phyloP scores from a whole-genome alignment of 2,329 filamentous ascomycete genomes.

The Zarea fungicola region DNA sequence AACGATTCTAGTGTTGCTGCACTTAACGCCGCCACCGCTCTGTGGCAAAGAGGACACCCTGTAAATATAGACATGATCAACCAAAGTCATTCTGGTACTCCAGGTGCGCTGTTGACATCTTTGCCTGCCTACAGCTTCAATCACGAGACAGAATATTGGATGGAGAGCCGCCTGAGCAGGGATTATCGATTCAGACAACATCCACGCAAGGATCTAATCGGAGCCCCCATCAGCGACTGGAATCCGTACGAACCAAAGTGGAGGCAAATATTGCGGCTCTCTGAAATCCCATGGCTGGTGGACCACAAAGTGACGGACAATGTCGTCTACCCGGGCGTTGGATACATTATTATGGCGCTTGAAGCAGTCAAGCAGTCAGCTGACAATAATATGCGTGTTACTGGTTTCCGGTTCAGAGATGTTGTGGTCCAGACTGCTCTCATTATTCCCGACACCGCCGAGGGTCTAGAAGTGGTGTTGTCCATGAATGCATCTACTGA shows the following conservation, averaged over 20 bases:
- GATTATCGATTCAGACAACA: constrained; percentile 25
- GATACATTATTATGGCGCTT: constrained; percentile 28
- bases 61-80: neutral
- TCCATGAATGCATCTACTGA: no score
- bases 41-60: neutral
- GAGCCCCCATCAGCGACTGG: constrained; percentile 20
- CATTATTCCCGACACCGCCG: neutral
- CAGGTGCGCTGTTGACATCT: constrained; percentile 21
- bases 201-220: constrained; percentile 35
- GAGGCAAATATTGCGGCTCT: constrained; percentile 21
- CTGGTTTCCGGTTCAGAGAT: neutral
- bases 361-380: constrained; percentile 22
- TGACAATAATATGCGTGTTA: neutral
- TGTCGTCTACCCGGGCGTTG: constrained; percentile 34
- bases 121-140: constrained; percentile 36
- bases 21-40: no score
- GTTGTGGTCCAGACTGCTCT: neutral
- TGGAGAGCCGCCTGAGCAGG: constrained; percentile 25
- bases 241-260: constrained; percentile 22
- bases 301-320: constrained; percentile 31
- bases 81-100: neutral
- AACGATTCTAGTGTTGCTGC: no score
- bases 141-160: constrained; percentile 31
- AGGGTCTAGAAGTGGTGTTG: neutral
- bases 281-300: constrained; percentile 31